Evolutionary conservation across 495 filamentous ascomycete genomes (phyloP).

Genomic region (Monascus purpureus): DNA sequence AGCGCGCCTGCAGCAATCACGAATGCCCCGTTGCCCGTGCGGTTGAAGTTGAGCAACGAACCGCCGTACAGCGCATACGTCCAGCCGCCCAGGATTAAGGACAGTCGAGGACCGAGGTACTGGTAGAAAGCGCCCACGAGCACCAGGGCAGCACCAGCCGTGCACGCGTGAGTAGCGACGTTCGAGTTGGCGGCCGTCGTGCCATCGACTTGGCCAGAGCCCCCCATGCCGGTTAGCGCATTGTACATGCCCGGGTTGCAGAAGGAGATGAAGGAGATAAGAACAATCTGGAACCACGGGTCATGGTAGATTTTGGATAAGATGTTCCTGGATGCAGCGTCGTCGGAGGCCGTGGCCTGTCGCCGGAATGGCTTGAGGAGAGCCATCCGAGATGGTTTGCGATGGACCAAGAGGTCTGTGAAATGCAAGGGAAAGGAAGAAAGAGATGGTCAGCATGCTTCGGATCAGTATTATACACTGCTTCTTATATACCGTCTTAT

Average conservation of each 20-base stretch:
- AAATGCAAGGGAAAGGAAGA: no score
- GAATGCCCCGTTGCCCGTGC: slow-evolving; percentile 51
- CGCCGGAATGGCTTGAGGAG: no score
- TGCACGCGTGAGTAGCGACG: slow-evolving; percentile 24
- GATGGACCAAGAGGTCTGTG: no score
- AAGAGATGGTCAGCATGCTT: no score
- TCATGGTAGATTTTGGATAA: slow-evolving; percentile 3
- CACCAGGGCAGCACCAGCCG: slow-evolving; percentile 26
- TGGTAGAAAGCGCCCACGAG: slow-evolving; percentile 29
- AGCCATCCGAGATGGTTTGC: no score
- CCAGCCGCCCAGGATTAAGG: slow-evolving; percentile 28
- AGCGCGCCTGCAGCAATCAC: slow-evolving; percentile 49
- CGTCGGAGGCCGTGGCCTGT: slow-evolving; percentile 9
- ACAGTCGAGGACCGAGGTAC: slow-evolving; percentile 24
- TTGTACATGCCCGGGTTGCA: slow-evolving; percentile 78
- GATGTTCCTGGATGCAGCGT: neutral
- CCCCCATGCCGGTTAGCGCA: slow-evolving; percentile 44
- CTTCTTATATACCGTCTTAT: no score
- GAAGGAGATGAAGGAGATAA: slow-evolving; percentile 58
- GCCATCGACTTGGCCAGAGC: slow-evolving; percentile 34
- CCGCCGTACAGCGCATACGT: slow-evolving; percentile 29
- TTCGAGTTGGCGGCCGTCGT: slow-evolving; percentile 28
- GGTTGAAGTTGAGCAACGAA: slow-evolving; percentile 25
- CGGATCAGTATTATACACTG: no score
- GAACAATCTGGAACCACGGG: slow-evolving; percentile 27